phyloP scores from a whole-genome alignment of 2,329 filamentous ascomycete species.

The Xylaria sp. region DNA sequence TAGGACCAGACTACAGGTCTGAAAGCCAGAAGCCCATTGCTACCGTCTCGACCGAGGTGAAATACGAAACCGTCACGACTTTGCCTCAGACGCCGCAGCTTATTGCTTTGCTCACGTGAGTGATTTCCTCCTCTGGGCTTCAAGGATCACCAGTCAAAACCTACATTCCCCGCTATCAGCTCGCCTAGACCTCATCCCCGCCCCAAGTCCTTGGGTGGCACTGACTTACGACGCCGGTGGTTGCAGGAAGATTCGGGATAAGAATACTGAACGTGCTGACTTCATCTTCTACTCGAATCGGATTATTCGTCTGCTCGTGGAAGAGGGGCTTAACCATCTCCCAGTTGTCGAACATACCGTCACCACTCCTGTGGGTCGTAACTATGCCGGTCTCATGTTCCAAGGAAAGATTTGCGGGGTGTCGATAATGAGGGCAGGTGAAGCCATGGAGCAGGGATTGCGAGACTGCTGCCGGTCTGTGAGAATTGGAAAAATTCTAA shows the following conservation, averaged over 20 bases:
- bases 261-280: conserved; percentile 88
- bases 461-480: conserved; percentile 98
- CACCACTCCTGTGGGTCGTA: conserved; percentile 88
- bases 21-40: conserved; percentile 84
- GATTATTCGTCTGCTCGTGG: conserved; percentile 94
- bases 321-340: conserved; percentile 96
- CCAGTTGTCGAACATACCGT: conserved; percentile 90
- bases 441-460: conserved; percentile 97
- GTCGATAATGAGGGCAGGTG: conserved; percentile 97
- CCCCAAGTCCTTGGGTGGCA: conserved; percentile 3
- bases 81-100: conserved; percentile 94
- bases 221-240: conserved; percentile 34
- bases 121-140: conserved; percentile 49
- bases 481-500: conserved; percentile 97
- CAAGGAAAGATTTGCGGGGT: conserved; percentile 99
- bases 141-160: conserved; percentile 7
- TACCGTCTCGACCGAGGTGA: conserved; percentile 85
- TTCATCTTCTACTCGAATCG: conserved; percentile 99
- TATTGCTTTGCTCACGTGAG: conserved; percentile 96
- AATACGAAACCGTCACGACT: conserved; percentile 88
- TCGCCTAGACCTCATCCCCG: background rate
- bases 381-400: conserved; percentile 92
- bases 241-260: conserved; percentile 91
- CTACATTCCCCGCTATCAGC: conserved; percentile 4
- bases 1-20: conserved; percentile 83